Percentiles rank a stretch among this genome's conserved stretches.
These are phyloP conservation scores for Lichtheimia corymbifera DNA, from an alignment of 371 early-diverging fungal species.

Conservation along the genomic window DNA sequence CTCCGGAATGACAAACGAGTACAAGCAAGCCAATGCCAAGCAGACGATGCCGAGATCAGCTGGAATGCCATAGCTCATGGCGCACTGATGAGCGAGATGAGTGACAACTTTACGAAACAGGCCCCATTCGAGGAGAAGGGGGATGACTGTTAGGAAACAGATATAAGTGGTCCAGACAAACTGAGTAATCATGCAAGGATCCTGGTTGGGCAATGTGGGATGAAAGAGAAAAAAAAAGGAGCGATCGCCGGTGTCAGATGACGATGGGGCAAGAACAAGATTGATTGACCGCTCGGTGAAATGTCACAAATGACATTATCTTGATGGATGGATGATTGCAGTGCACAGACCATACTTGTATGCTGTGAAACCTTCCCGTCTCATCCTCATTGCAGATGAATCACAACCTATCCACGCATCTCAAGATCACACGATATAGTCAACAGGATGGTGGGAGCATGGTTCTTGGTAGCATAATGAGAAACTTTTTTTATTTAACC, in stretches of 20 bases:
- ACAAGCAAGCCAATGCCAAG: not conserved
- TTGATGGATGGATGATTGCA: too few relatives aligned
- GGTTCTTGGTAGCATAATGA: too few relatives aligned
- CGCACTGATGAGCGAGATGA: not conserved
- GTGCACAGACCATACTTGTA: too few relatives aligned
- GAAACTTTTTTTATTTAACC: too few relatives aligned
- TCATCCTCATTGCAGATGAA: too few relatives aligned
- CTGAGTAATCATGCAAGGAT: not conserved
- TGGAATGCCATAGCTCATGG: conserved; percentile 3
- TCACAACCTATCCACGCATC: too few relatives aligned
- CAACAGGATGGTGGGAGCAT: too few relatives aligned
- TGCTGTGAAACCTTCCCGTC: too few relatives aligned
- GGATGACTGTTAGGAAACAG: not conserved
- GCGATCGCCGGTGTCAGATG: not conserved
- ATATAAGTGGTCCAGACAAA: not conserved
- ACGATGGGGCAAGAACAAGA: not conserved
- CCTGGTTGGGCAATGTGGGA: not conserved
- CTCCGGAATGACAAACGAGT: conserved; percentile 8
- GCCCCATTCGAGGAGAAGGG: conserved; percentile 10
- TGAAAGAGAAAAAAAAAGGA: not conserved
- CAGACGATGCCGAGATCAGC: conserved; percentile 6
- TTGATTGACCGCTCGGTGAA: not conserved
- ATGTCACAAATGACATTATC: not conserved
- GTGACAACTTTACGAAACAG: conserved; percentile 13
- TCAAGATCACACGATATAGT: too few relatives aligned